A percentile compares a stretch with the other conserved stretches of the same genome.
Conservation (phyloP, 805 yeast genomes). For the Yamadazyma akitaensis region DNA sequence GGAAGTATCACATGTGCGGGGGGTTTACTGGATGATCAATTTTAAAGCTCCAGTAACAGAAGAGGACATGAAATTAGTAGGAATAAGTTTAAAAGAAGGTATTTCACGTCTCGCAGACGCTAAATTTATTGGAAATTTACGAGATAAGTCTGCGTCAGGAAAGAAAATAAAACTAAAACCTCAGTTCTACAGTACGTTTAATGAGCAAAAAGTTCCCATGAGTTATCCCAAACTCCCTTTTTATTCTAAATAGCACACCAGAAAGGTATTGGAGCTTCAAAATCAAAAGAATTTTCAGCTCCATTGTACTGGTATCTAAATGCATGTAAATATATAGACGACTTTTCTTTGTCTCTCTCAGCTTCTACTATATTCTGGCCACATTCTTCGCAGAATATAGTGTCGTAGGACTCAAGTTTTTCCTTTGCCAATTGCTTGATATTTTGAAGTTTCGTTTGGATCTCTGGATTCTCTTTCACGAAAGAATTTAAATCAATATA, state of each 20-base stretch:
- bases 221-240: slow-evolving; percentile 25
- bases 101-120: not conserved
- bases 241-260: slow-evolving; percentile 39
- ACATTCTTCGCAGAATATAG: slow-evolving; percentile 33
- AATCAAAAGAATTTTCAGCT: slow-evolving; percentile 25
- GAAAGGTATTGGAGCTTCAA: slow-evolving; percentile 41
- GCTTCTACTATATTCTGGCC: slow-evolving; percentile 25
- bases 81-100: not conserved
- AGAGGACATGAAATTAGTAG: slow-evolving; percentile 12
- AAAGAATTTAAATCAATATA: not conserved
- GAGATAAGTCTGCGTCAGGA: not conserved
- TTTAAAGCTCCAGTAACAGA: slow-evolving; percentile 19
- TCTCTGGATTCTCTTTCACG: not conserved
- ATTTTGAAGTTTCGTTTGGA: slow-evolving; percentile 15
- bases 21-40: slow-evolving; percentile 22
- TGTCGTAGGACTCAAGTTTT: slow-evolving; percentile 29
- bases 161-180: not conserved
- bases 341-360: slow-evolving; percentile 24
- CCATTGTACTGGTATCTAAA: slow-evolving; percentile 20
- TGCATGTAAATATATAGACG: slow-evolving; percentile 48
- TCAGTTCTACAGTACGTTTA: slow-evolving; percentile 1
- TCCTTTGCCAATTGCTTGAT: slow-evolving; percentile 21
- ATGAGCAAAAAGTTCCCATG: slow-evolving; percentile 14
- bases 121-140: not conserved
- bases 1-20: slow-evolving; percentile 18